phyloP scores from a whole-genome alignment of 805 yeast genomes.

The Wickerhamiella brachini region DNA sequence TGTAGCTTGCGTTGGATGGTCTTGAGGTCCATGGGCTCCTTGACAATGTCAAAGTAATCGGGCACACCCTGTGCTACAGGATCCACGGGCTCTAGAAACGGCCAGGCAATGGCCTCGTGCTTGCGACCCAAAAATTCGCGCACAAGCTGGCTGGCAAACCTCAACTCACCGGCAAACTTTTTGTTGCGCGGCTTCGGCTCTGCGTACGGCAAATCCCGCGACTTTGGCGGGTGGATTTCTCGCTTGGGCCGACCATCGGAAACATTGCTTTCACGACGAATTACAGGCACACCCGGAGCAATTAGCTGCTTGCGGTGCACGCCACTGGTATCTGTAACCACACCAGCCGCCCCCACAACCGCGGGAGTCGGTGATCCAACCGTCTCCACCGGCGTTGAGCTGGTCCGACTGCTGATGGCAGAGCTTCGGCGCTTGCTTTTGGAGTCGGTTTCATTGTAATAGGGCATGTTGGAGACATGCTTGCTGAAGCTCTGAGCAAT shows the following conservation, averaged over 20 bases:
- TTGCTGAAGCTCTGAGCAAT: conserved; percentile 87
- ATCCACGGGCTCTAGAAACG: conserved; percentile 88
- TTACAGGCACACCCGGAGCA: conserved; percentile 37
- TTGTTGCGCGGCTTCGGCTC: conserved; percentile 62
- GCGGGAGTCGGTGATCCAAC: conserved; percentile 26
- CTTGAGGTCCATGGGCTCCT: conserved; percentile 89
- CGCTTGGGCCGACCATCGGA: conserved; percentile 81
- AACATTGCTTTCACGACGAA: conserved; percentile 56
- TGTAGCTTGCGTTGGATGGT: conserved; percentile 68
- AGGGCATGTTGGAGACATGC: conserved; percentile 85
- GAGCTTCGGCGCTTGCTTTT: conserved; percentile 8
- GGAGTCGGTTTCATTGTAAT: conserved; percentile 28
- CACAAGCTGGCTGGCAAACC: conserved; percentile 69
- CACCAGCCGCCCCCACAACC: conserved; percentile 9
- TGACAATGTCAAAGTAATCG: conserved; percentile 70
- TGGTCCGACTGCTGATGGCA: conserved; percentile 6
- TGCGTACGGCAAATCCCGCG: conserved; percentile 76
- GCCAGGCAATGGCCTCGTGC: conserved; percentile 72
- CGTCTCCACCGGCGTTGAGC: conserved; percentile 16
- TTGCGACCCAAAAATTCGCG: conserved; percentile 76
- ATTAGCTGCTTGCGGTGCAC: conserved; percentile 1
- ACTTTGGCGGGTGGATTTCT: conserved; percentile 91
- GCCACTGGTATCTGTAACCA: conserved; percentile 3
- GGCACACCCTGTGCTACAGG: conserved; percentile 91
- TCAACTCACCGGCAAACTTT: conserved; percentile 77